Evolutionary conservation across 1,284 basidiomycete genomes (phyloP), one percentile per base, ranked within the genome.

Genomic region (Pisolithus thermaeus): DNA sequence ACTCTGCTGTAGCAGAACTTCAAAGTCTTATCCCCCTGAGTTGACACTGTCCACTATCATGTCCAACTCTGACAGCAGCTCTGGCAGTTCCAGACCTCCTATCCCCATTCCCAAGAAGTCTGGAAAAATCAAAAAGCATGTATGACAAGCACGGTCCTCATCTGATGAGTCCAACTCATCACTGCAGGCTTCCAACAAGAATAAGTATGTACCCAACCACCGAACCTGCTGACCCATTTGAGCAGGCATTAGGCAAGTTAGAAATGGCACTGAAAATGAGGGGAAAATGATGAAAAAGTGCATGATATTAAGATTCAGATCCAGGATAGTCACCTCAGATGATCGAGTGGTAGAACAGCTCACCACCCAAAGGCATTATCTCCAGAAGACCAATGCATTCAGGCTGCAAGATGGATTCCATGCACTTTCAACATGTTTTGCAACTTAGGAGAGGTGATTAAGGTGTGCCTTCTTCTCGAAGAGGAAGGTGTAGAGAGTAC

Each of bases 331-430:
- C 1, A 39, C 16, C 3, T 27, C 1, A 27, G 4, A 27, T 5
- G 27, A 7, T 27, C 7, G 2, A 27, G 27, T 27, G 27, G 27
- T 7, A 27, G 27, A 27, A 27, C 2, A 3, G 7, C 27, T 7
- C 4, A 27, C 27, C 27, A 37, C 36, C 20, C 37, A 1, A 51
- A 47, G 18, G 23, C 20, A 0, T 20, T 51, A 14, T 37, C 25
- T 7, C 45, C 22, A 1, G 2, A 12, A 18, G 50, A 51, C 7
- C 45, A 51, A 18, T 51, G 50, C 18, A 11, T 51, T 1, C 36
- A 51, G 2, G 5, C 48, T 47, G 50, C 50, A 49, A 20, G 27
- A 4, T 51, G 50, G 50, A 51, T 51, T 25, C 46, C 46, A 28
- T 6, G 16, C 3, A 25, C 25, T 11, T 39, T 51, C 1, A 27